Base-by-base conservation (phyloP, 108 stramenopile species). In the Fragilaria radians region DNA sequence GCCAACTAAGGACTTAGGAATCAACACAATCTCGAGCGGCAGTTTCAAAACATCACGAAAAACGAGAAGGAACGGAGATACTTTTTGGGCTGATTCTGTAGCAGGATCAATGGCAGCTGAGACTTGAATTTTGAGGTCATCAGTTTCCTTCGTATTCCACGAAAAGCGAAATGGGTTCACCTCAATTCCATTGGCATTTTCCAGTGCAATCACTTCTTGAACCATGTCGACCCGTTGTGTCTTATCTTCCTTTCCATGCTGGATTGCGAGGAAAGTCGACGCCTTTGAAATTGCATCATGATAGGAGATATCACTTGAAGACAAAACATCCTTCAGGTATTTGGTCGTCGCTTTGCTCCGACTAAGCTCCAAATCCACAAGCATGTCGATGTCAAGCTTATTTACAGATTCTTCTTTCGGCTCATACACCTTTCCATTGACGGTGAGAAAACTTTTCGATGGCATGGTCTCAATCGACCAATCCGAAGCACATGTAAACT, bases 91-190 rank as follows among this genome's bases (percentile, higher is more conserved):
- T 3, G 95, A 85, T 54, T 94, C 88, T 9, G 88, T 77, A 2
- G 87, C 51, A 5, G 98, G 98, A 63, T 95, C 92, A 17, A 96
- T 70, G 11, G 97, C 64, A 11, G 89, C 92, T 4, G 74, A 69
- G 5, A 96, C 77, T 49, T 78, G 58, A 31, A 80, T 59, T 68
- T 77, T 46, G 1, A 57, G 18, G 1, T 34, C 55, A 32, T 57
- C 55, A 25, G 28, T 62, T 18, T 67, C 48, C 47, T 77, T 67
- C 30, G 46, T 32, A 55, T 84, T 84, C 83, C 82, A 88, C 9
- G 63, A 59, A 52, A 82, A 81, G 25, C 70, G 72, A 19, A 88
- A 63, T 46, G 83, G 76, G 58, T 82, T 88, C 26, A 53, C 28
- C 17, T 67, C 62, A 0, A 76, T 28, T 0, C 36, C 48, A 19